Base-by-base conservation (phyloP, 805 yeast species). In the Osmozyma mogii region DNA sequence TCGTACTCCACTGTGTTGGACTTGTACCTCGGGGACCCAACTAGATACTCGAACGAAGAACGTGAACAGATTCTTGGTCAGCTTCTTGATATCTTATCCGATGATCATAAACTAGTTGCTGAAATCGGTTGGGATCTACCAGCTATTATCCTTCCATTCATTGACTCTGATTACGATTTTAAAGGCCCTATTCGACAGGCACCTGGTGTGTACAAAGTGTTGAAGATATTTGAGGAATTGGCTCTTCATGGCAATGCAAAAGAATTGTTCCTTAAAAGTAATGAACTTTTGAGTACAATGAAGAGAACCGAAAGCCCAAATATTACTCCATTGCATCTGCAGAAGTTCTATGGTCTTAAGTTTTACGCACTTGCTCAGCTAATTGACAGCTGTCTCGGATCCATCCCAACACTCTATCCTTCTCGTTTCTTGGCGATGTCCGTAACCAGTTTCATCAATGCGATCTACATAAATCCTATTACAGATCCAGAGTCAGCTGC, bases 101-200 rank as follows among this genome's bases (percentile, higher is more conserved):
- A 47, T 1, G 51, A 80, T 47, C 60, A 65, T 11, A 67, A 65
- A 8, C 53, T 84, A 17, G 61, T 76, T 0, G 63, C 68, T 25
- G 81, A 78, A 41, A 74, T 87, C 36, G 95, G 94, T 2, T 88
- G 96, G 96, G 96, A 88, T 52, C 49, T 88, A n/a, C 95, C 95
- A 1, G 68, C 67, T 18, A 54, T 83, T 29, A 41, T 88, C 5
- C 45, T 84, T 25, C 62, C 64, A 7, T 82, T 68, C 49, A 49
- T 79, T 44, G 75, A 59, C 37, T 57, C 47, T 33, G 56, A 43
- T 37, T 48, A 34, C 27, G 42, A 55, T 28, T 45, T 56, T 27
- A 16, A 36, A 3, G 45, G 40, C 16, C 29, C 44, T 4, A 36
- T 68, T 36, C 47, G 72, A 25, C 34, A 47, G 16, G 51, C 65